Evolutionary conservation across 2,329 filamentous ascomycete genomes (phyloP).

Genomic region (Botrytis medusae): DNA sequence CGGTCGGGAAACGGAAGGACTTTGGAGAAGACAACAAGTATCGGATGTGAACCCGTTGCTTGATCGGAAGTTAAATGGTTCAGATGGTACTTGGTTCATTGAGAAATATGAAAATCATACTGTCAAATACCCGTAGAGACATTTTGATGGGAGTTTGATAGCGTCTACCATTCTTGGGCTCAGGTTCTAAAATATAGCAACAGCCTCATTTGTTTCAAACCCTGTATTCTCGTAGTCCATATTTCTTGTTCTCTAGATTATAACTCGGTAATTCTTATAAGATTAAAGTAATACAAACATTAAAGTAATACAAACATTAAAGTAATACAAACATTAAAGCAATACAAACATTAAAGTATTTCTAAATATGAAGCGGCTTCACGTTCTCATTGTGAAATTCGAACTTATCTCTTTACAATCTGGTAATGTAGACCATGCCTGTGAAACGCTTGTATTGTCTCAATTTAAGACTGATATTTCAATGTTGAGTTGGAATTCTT

Average conservation of each 20-base stretch:
- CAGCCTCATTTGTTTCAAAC: background rate
- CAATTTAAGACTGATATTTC: background rate
- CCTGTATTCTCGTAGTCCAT: background rate
- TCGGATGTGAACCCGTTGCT: conserved; percentile 25
- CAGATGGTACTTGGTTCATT: background rate
- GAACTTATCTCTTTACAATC: background rate
- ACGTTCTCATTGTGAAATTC: background rate
- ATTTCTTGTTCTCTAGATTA: background rate
- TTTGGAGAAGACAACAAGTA: background rate
- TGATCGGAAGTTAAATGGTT: background rate
- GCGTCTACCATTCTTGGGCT: background rate
- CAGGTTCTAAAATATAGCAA: fast-evolving
- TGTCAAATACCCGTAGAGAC: background rate
- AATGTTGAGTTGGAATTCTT: background rate
- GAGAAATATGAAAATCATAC: background rate
- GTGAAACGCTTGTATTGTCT: background rate
- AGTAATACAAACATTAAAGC: background rate
- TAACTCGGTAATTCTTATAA: background rate
- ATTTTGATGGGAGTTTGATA: background rate
- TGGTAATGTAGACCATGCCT: background rate
- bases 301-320: background rate
- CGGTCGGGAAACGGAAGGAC: background rate
- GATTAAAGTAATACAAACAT: background rate
- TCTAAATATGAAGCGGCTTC: background rate
- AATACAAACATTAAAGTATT: background rate